A percentile compares a stretch with the other conserved stretches of the same genome.
Conservation (phyloP, 73 alveolate genomes). For the Breviolum minutum region DNA sequence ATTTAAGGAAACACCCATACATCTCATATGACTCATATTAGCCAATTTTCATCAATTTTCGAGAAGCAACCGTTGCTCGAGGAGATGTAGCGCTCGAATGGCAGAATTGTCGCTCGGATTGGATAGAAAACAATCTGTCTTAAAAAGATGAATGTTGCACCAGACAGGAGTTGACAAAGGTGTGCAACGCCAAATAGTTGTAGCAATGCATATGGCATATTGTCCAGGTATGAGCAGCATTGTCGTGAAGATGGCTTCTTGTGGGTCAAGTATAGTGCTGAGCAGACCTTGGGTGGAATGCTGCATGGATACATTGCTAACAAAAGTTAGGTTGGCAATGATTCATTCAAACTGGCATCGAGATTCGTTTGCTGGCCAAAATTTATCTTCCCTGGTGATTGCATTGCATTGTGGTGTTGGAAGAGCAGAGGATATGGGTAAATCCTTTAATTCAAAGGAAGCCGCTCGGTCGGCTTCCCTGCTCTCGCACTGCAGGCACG, state of each 20-base stretch:
- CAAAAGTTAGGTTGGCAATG: conserved; percentile 12
- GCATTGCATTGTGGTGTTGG: conserved; percentile 4
- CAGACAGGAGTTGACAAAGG: neutral
- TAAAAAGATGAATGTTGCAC: neutral
- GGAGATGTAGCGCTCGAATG: conserved; percentile 83
- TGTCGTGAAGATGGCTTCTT: conserved; percentile 86
- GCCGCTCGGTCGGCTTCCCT: neutral
- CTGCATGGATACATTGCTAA: neutral
- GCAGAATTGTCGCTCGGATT: conserved; percentile 46
- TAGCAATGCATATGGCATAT: neutral
- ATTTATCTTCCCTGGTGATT: neutral
- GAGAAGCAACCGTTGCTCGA: neutral
- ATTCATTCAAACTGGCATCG: neutral
- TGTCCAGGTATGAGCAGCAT: conserved; percentile 67
- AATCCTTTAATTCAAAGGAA: conserved; percentile 42
- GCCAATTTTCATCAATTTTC: too few relatives aligned
- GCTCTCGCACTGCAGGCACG: conserved; percentile 50
- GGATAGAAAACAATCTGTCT: neutral
- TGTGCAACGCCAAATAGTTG: neutral
- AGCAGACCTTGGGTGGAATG: conserved; percentile 69
- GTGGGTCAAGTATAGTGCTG: conserved; percentile 85
- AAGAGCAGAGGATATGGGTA: conserved; percentile 29
- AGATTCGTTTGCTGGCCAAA: neutral
- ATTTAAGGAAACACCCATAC: too few relatives aligned
- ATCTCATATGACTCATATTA: neutral